Conservation (phyloP, 805 yeast species). For the Wickerhamomyces sydowiorum region DNA sequence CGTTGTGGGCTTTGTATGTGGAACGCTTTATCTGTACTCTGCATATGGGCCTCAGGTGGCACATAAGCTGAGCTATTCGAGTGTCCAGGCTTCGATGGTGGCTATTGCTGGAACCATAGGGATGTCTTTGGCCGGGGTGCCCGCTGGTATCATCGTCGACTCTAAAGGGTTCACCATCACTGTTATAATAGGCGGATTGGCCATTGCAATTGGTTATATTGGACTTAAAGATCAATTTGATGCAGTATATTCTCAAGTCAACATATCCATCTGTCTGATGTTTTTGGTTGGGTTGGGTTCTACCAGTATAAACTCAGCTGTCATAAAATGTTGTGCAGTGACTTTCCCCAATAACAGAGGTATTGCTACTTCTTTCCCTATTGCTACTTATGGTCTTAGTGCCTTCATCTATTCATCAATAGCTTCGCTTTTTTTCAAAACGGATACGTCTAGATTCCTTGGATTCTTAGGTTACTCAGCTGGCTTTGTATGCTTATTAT, state of each 20-base stretch:
- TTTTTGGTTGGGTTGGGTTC: conserved; percentile 63
- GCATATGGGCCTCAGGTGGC: conserved; percentile 80
- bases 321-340: conserved; percentile 70
- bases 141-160: conserved; percentile 64
- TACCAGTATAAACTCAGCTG: conserved; percentile 56
- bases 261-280: conserved; percentile 39
- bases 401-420: conserved; percentile 61
- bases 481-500: conserved; percentile 33
- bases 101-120: conserved; percentile 70
- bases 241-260: conserved; percentile 30
- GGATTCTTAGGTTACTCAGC: conserved; percentile 40
- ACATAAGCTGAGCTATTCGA: conserved; percentile 45
- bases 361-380: conserved; percentile 68
- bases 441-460: conserved; percentile 51
- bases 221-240: conserved; percentile 48
- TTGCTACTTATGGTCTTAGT: conserved; percentile 69
- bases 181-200: conserved; percentile 42
- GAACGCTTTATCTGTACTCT: conserved; percentile 70
- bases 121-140: conserved; percentile 56
- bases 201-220: conserved; percentile 49
- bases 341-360: conserved; percentile 65
- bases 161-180: conserved; percentile 51
- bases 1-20: conserved; percentile 50
- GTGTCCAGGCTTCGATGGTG: conserved; percentile 55
- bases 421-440: conserved; percentile 47